phyloP scores from a whole-genome alignment of 305 asterid genomes.

The Lippia alba region DNA sequence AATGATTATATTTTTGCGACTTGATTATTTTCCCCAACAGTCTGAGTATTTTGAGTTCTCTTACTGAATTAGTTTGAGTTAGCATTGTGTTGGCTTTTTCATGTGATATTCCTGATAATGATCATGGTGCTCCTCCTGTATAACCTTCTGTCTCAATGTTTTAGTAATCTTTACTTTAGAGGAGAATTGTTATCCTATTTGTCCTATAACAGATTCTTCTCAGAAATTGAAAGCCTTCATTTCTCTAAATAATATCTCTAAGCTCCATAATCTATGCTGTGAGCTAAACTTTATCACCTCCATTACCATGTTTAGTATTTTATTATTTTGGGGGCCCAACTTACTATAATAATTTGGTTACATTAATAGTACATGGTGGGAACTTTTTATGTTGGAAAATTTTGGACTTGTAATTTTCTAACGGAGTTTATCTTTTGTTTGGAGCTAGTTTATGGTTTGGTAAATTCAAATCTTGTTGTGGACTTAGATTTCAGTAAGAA shows the following conservation, averaged over 20 bases:
- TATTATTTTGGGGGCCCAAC: background rate
- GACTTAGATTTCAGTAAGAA: conserved; percentile 29
- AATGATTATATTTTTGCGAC: conserved; percentile 8
- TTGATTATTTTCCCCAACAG: conserved; percentile 3
- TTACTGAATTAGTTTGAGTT: conserved; percentile 5
- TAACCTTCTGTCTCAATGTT: conserved; percentile 12
- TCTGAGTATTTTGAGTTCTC: conserved; percentile 14
- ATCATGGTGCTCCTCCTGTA: conserved; percentile 17
- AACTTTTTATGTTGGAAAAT: conserved; percentile 3
- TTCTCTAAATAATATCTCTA: conserved; percentile 8
- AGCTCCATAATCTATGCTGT: background rate
- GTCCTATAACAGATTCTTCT: conserved; percentile 21
- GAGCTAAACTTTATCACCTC: conserved; percentile 1
- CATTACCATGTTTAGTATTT: background rate
- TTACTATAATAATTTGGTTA: conserved; percentile 10
- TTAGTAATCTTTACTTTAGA: background rate
- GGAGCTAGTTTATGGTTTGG: background rate
- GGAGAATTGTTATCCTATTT: background rate
- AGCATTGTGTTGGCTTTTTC: background rate
- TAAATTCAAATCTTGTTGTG: too few species aligned
- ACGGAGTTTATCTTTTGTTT: background rate
- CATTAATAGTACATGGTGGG: conserved; percentile 2
- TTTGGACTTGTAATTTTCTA: background rate
- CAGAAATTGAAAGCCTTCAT: background rate
- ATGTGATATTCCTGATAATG: background rate